phyloP scores from a whole-genome alignment of 768 basidiomycete species.

The Rhizopogon vulgaris region DNA sequence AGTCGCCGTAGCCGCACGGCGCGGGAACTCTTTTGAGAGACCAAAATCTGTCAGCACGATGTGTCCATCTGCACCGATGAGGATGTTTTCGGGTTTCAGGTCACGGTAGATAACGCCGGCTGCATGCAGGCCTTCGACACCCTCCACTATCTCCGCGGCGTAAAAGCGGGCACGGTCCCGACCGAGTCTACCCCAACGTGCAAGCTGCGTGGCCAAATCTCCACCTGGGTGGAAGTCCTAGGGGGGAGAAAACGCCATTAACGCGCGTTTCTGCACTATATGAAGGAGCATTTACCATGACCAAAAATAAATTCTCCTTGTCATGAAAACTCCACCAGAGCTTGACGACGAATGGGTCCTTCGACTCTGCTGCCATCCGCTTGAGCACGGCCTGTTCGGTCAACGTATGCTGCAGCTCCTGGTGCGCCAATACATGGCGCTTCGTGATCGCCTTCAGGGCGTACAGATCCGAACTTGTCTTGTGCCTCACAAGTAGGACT shows the following conservation, averaged over 20 bases:
- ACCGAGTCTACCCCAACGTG: slow-evolving; percentile 90
- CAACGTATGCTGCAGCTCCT: slow-evolving; percentile 92
- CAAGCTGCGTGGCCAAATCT: slow-evolving; percentile 95
- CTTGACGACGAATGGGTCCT: slow-evolving; percentile 93
- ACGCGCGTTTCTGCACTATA: slow-evolving; percentile 1
- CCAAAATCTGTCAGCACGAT: slow-evolving; percentile 98
- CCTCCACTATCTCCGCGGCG: slow-evolving; percentile 95
- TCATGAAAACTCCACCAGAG: slow-evolving; percentile 98
- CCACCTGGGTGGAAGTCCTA: slow-evolving; percentile 95
- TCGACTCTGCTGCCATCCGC: slow-evolving; percentile 82
- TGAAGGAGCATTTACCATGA: slow-evolving; percentile 59
- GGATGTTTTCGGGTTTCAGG: slow-evolving; percentile 94
- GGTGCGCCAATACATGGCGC: slow-evolving; percentile 92
- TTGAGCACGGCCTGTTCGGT: slow-evolving; percentile 95
- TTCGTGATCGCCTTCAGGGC: slow-evolving; percentile 99
- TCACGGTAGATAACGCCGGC: slow-evolving; percentile 97
- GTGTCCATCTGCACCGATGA: slow-evolving; percentile 91
- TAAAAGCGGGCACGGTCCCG: slow-evolving; percentile 95
- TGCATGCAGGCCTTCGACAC: slow-evolving; percentile 89
- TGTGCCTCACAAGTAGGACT: slow-evolving; percentile 85
- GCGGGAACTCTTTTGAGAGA: slow-evolving; percentile 84
- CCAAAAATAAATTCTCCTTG: slow-evolving; percentile 93
- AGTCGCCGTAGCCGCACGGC: slow-evolving; percentile 37
- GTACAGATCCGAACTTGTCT: slow-evolving; percentile 63
- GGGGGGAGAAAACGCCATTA: slow-evolving; percentile 10